Conservation (phyloP, 2,329 filamentous ascomycete species). For the Monilinia fructigena region DNA sequence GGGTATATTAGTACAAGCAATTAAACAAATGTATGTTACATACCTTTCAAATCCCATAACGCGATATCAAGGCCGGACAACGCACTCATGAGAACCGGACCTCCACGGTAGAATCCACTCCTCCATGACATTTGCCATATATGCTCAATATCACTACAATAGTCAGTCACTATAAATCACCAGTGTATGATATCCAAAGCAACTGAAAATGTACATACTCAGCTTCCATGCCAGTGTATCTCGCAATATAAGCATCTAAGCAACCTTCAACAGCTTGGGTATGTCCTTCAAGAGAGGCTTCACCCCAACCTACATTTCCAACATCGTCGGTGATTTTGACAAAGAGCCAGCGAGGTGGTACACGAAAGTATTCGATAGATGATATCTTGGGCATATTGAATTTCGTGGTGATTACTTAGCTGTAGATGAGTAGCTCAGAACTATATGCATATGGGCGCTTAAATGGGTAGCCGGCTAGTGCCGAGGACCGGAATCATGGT, state of each 20-base stretch:
- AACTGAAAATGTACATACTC: conserved; percentile 50
- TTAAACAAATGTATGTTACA: neutral
- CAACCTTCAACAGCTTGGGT: conserved; percentile 72
- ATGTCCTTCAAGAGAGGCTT: conserved; percentile 72
- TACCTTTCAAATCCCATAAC: conserved; percentile 72
- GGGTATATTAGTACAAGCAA: neutral
- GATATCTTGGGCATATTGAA: conserved; percentile 60
- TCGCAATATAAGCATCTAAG: conserved; percentile 62
- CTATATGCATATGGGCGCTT: neutral
- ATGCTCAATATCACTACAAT: conserved; percentile 68
- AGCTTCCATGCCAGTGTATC: conserved; percentile 66
- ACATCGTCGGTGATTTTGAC: conserved; percentile 71
- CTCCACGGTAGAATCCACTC: conserved; percentile 72
- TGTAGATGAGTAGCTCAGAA: neutral
- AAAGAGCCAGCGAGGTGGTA: conserved; percentile 74
- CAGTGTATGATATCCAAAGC: neutral
- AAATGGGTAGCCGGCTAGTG: neutral
- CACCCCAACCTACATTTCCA: conserved; percentile 68
- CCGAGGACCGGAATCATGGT: conserved; percentile 3
- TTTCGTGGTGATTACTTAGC: neutral
- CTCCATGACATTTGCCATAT: conserved; percentile 76
- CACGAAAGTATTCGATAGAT: conserved; percentile 69
- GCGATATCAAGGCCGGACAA: conserved; percentile 77
- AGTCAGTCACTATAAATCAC: conserved; percentile 6
- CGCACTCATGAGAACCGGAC: conserved; percentile 78